Evolutionary conservation across 257 asterid genomes (phyloP), one percentile per base, ranked within the genome.

Genomic region (Echites panduratus): DNA sequence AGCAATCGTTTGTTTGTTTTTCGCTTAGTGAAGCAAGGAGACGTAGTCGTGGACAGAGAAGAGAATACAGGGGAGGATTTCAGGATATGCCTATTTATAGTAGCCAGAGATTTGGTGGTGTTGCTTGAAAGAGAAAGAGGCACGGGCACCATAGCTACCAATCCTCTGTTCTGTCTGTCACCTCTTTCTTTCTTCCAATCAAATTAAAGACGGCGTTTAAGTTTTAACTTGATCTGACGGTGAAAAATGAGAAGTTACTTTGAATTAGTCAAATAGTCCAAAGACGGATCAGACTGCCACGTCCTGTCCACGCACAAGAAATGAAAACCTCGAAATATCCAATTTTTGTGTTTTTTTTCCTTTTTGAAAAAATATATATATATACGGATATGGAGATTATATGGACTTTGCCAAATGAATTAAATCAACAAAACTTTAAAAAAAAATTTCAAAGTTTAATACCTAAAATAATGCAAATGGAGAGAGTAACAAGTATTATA

Each of bases 261-360:
- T 32, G 47, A 14, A 22, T 58, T 41, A n/a, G 52, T 32, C 71
- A 47, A 8, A n/a, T 13, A 56, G 7, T 7, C 8, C 45, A 54
- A 80, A 83, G 75, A 76, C 49, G 22, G 82, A 82, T 78, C 5
- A 38, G 29, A 47, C 2, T 1, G 75, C 85, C 88, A 86, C 88
- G 89, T 86, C 64, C 76, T 85, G 84, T 74, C 80, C 88, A 71
- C 83, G 80, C 2, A 56, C 47, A 62, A 22, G 40, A 56, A 57
- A 4, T 57, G 40, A 43, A 40, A 40, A 40, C 6, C 3, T 2
- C 3, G 3, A 40, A 40, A 40, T 40, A 40, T 0, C 3, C 3
- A 0, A 40, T 40, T 40, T n/a, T n/a, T n/a, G n/a, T n/a, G n/a
- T n/a, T n/a, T n/a, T n/a, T n/a, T n/a, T n/a, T n/a, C n/a, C n/a